phyloP scores from a whole-genome alignment of 345 rosid species.

The Citrus unshiu region DNA sequence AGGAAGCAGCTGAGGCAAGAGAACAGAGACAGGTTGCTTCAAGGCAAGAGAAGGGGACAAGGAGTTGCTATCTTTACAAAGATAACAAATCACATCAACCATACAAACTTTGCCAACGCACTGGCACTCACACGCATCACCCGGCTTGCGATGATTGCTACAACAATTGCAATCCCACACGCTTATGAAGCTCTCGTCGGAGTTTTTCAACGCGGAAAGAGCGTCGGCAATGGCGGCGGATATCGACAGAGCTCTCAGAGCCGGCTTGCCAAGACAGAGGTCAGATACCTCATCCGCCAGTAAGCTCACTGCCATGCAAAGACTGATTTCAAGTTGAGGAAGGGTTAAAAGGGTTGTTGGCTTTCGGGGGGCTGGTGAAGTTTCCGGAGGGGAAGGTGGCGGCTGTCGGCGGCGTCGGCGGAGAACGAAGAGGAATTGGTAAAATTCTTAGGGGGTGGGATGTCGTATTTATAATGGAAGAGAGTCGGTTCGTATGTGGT shows the following conservation, averaged over 20 bases:
- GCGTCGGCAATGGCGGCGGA: constrained; percentile 56
- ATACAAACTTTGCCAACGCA: constrained; percentile 86
- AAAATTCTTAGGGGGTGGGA: not conserved
- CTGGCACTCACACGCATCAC: constrained; percentile 30
- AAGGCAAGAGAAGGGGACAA: constrained; percentile 52
- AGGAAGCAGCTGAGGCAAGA: constrained; percentile 44
- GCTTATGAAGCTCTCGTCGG: constrained; percentile 57
- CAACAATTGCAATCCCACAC: constrained; percentile 59
- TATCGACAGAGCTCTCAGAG: constrained; percentile 57
- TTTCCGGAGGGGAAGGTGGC: not conserved
- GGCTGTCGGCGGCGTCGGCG: not conserved
- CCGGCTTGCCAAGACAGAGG: constrained; percentile 95
- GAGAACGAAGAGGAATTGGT: not conserved
- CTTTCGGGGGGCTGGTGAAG: not conserved
- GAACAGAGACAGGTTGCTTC: constrained; percentile 57
- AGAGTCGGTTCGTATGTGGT: not conserved
- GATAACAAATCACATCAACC: constrained; percentile 85
- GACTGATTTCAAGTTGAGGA: not conserved
- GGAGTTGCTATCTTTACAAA: constrained; percentile 50
- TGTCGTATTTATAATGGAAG: not conserved
- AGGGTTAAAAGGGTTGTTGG: not conserved
- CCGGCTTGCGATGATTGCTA: not conserved
- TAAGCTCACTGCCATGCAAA: constrained; percentile 76
- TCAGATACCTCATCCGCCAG: constrained; percentile 64
- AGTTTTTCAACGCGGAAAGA: constrained; percentile 50